These are phyloP conservation scores for Aureobasidium sp. DNA, from an alignment of 2,329 filamentous ascomycete genomes.

Conservation along the genomic window DNA sequence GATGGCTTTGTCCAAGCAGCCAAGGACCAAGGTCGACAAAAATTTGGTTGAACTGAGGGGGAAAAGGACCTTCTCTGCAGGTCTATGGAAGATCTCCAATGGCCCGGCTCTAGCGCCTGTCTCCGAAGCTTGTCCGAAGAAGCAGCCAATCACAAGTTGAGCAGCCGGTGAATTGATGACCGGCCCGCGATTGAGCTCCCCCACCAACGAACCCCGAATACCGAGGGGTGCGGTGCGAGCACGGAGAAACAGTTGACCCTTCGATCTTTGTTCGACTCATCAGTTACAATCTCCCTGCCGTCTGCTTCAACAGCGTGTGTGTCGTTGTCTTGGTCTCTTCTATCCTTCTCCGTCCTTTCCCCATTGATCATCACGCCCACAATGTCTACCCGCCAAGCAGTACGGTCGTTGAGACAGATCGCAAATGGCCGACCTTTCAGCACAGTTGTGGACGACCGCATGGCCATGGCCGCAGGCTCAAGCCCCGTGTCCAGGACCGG, in stretches of 20 bases:
- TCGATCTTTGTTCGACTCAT: not conserved
- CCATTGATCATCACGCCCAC: not conserved
- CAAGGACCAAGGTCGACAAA: not conserved
- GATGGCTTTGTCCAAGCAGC: not conserved
- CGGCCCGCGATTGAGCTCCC: not conserved
- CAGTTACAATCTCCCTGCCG: not conserved
- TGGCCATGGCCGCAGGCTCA: slow-evolving; percentile 19
- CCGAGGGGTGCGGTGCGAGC: not conserved
- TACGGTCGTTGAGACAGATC: slow-evolving; percentile 14
- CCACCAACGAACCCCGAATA: slow-evolving; percentile 5
- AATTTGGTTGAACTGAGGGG: slow-evolving; percentile 6
- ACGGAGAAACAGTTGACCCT: not conserved
- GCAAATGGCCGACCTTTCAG: slow-evolving; percentile 23
- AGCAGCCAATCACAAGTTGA: not conserved
- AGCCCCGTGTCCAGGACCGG: slow-evolving; percentile 17
- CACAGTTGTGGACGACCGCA: slow-evolving; percentile 28
- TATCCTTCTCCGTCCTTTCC: not conserved
- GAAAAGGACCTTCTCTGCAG: not conserved
- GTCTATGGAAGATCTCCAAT: not conserved
- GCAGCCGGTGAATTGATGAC: not conserved
- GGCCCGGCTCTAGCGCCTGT: not conserved
- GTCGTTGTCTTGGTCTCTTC: not conserved
- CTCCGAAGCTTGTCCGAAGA: slow-evolving; percentile 2
- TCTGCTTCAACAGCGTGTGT: not conserved
- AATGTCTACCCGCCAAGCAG: slow-evolving; percentile 10